Evolutionary conservation across 306 rosid species (phyloP).

Genomic region (Elaeagnus macrophylla): DNA sequence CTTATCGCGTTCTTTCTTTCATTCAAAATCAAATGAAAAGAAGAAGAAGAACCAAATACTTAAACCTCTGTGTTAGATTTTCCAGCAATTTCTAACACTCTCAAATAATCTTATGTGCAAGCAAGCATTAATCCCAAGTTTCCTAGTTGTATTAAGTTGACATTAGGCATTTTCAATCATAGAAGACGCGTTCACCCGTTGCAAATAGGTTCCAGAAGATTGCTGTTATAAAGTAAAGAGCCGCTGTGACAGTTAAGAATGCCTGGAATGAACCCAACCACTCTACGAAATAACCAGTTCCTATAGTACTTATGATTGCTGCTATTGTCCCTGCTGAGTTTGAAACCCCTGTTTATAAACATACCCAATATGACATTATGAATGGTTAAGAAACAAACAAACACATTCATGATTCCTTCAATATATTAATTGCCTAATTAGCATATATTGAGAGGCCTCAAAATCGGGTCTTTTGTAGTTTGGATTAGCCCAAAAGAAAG

Average conservation of each 20-base stretch:
- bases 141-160: not conserved
- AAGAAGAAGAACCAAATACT: too few species aligned
- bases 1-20: too few species aligned
- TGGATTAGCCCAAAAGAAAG: too few species aligned
- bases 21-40: too few species aligned
- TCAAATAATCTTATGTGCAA: too few species aligned
- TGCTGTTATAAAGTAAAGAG: slow-evolving; percentile 55
- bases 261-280: slow-evolving; percentile 94
- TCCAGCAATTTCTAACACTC: too few species aligned
- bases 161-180: slow-evolving; percentile 8
- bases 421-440: not conserved
- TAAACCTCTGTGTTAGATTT: too few species aligned
- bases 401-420: not conserved
- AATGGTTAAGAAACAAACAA: not conserved
- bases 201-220: slow-evolving; percentile 80
- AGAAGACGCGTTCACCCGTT: slow-evolving; percentile 67
- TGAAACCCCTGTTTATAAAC: slow-evolving; percentile 52
- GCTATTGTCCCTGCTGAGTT: slow-evolving; percentile 82
- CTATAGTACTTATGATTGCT: slow-evolving; percentile 90
- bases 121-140: not conserved
- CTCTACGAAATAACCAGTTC: slow-evolving; percentile 87
- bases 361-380: not conserved
- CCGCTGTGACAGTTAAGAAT: slow-evolving; percentile 63
- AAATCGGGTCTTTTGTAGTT: too few species aligned
- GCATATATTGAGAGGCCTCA: too few species aligned